Percentiles rank a stretch among this genome's conserved stretches.
Evolutionary conservation across 139 green algal species (phyloP).

Genomic region (Zygnema circumcarinatum): DNA sequence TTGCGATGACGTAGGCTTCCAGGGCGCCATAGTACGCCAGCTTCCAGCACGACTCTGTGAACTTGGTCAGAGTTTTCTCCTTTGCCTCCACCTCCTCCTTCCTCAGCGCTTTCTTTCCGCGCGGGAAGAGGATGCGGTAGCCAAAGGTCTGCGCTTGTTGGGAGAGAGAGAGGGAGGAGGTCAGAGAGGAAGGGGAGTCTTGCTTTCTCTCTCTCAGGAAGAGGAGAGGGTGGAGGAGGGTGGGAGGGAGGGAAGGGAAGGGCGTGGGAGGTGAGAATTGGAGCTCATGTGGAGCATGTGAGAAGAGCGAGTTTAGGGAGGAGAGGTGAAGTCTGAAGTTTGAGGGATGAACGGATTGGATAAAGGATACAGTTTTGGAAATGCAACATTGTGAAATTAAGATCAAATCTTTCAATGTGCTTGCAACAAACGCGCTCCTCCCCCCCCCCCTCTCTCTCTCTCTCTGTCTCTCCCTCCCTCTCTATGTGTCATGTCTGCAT

Average conservation of each 20-base stretch:
- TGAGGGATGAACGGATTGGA: too few relatives aligned
- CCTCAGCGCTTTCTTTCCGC: conserved; percentile 9
- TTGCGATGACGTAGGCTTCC: conserved; percentile 8
- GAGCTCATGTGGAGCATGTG: too few relatives aligned
- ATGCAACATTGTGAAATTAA: too few relatives aligned
- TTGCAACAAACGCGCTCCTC: too few relatives aligned
- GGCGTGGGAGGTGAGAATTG: too few relatives aligned
- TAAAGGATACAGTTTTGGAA: too few relatives aligned
- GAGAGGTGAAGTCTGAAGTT: too few relatives aligned
- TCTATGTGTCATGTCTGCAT: not conserved
- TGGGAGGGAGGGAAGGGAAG: not conserved
- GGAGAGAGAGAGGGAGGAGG: not conserved
- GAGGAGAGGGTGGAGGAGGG: not conserved
- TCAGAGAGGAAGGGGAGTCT: not conserved
- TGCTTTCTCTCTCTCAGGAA: too few relatives aligned
- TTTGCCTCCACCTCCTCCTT: not conserved
- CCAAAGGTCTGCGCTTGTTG: not conserved
- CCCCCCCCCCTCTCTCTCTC: too few relatives aligned
- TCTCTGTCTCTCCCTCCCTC: too few relatives aligned
- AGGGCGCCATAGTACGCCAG: conserved; percentile 10
- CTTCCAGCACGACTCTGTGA: conserved; percentile 41
- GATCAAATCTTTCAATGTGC: too few relatives aligned
- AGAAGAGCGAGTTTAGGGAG: too few relatives aligned
- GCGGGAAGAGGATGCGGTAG: not conserved
- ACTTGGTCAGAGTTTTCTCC: conserved; percentile 33